Base-by-base conservation (phyloP, 441 rosid species). In the Gossypium davidsonii region DNA sequence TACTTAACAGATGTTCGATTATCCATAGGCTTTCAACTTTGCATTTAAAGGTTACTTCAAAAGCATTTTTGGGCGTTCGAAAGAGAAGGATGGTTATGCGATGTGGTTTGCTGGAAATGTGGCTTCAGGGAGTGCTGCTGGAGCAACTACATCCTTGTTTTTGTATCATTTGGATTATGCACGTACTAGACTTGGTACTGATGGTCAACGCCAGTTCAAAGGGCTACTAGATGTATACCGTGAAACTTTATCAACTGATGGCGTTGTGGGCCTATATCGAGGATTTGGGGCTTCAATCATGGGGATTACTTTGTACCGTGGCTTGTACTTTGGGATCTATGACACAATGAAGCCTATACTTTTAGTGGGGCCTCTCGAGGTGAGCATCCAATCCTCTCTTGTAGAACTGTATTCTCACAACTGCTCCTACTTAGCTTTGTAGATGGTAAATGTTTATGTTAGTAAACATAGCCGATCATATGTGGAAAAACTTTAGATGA, bases 121-220 rank as follows among this genome's bases (percentile, higher is more conserved):
- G 11, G 86, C 97, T 68, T 91, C 97, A 2, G 98, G 97, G 46
- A 91, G 98, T 81, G 98, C 98, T 65, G 98, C 97, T 76, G 97
- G 98, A 57, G 98, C 97, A 59, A 90, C 92, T 15, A 90, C 93
- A 37, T 88, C 96, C 0, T 65, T 89, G 73, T 83, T 93, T 59
- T 72, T 89, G 0, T 89, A 89, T 76, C 94, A 88, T 82, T 77
- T 89, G 52, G 94, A 91, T 77, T 91, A 90, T 63, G 94, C 91
- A 1, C 82, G 96, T 46, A 90, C 94, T 0, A 88, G 97, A 20
- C 85, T 92, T 59, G 98, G 86, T 11, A 92, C 96, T n/a, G 97
- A 94, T 85, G 89, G 91, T 70, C 87, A 82, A 75, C 79, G 85
- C 34, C 97, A 94, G 75, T 92, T 88, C 66, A 88, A 66, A 80